Percentiles rank a stretch among this genome's conserved stretches.
Conservation (phyloP, 495 filamentous ascomycete species). For the Penicillium turbatum region DNA sequence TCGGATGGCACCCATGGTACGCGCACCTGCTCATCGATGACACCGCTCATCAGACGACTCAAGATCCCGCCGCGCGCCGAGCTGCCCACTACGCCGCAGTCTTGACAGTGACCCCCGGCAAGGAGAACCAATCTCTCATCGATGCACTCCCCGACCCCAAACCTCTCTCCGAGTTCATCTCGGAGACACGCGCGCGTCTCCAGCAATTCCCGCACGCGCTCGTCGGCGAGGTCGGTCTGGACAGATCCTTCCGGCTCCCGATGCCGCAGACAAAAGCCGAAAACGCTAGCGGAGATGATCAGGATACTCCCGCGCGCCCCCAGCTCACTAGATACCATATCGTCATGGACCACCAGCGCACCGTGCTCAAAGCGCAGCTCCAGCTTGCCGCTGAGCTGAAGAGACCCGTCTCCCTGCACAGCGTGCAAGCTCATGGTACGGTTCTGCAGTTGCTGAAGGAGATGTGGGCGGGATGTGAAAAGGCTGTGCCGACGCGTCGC, state of each 20-base stretch:
- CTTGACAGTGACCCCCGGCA: conserved; percentile 48
- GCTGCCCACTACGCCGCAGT: conserved; percentile 67
- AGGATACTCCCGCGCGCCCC: conserved; percentile 70
- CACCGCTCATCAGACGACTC: conserved; percentile 23
- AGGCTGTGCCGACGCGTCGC: conserved; percentile 58
- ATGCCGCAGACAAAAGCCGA: conserved; percentile 53
- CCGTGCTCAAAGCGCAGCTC: conserved; percentile 76
- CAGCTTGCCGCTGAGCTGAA: conserved; percentile 75
- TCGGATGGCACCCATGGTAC: conserved; percentile 99
- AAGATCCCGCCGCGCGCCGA: conserved; percentile 29
- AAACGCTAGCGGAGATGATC: conserved; percentile 46
- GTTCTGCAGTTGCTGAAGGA: conserved; percentile 70
- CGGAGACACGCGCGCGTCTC: conserved; percentile 60
- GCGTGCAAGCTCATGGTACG: conserved; percentile 84
- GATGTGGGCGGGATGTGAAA: conserved; percentile 81
- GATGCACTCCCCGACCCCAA: conserved; percentile 64
- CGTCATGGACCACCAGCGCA: conserved; percentile 74
- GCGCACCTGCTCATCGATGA: conserved; percentile 81
- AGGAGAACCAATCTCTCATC: conserved; percentile 56
- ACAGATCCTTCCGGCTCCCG: conserved; percentile 81
- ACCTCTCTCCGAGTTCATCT: conserved; percentile 61
- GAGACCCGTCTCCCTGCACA: conserved; percentile 81
- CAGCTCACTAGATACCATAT: conserved; percentile 61
- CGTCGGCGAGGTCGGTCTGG: conserved; percentile 85
- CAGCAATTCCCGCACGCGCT: conserved; percentile 61